Percentiles rank a stretch among this genome's conserved stretches.
Evolutionary conservation across 176 grass and related monocot genomes (phyloP).

Genomic region (Oryza brachyantha): DNA sequence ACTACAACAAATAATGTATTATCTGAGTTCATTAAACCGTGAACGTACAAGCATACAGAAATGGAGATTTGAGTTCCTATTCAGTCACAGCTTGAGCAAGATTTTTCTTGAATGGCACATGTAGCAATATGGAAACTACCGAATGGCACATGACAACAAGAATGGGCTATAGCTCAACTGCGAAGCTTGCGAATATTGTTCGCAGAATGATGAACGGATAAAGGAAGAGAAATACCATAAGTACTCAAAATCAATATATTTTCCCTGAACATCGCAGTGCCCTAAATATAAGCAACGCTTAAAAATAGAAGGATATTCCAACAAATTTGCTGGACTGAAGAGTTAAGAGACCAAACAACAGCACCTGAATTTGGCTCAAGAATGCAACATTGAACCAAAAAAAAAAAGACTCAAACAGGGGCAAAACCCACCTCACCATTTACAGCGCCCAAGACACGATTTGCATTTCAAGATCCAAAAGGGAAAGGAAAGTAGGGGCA

Average conservation of each 20-base stretch:
- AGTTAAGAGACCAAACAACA: slow-evolving; percentile 8
- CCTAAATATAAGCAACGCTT: background rate
- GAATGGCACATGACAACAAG: background rate
- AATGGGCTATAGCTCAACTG: background rate
- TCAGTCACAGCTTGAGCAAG: slow-evolving; percentile 16
- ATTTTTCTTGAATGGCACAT: slow-evolving; percentile 20
- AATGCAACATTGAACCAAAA: background rate
- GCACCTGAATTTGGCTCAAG: background rate
- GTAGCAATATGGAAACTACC: slow-evolving; percentile 2
- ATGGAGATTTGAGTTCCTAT: background rate
- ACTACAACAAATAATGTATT: background rate
- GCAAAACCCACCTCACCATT: background rate
- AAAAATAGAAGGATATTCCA: slow-evolving; percentile 2
- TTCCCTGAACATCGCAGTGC: background rate
- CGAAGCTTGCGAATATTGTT: background rate
- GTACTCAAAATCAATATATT: background rate
- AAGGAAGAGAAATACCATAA: too few species aligned
- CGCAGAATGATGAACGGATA: background rate
- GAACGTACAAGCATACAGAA: background rate
- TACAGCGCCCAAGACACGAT: background rate
- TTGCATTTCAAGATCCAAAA: background rate
- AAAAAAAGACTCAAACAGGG: background rate
- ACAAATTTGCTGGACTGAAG: background rate
- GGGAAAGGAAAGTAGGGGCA: background rate
- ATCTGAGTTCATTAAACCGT: slow-evolving; percentile 11